Base-by-base conservation (phyloP, 192 early-diverging fungal genomes). In the Diversispora eburnea region DNA sequence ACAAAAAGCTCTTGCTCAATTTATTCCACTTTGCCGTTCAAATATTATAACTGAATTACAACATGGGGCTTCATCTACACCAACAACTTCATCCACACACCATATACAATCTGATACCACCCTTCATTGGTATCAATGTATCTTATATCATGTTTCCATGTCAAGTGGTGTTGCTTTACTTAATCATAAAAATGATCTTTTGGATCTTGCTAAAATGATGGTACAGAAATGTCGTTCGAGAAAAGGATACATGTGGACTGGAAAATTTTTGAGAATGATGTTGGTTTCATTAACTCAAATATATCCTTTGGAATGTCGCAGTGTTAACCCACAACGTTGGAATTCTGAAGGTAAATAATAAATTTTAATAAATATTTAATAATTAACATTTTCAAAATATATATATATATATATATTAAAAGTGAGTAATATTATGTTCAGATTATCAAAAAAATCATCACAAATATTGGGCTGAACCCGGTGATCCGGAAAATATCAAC, bases 81-180 rank as follows among this genome's bases (percentile, higher is more conserved):
- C 84, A 13, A 81, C 85, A 0, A 73, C 81, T 51, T 73, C 81
- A 13, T 73, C 79, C 51, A 87, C 81, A 3, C 81, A 79, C 9
- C 75, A 74, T 46, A 76, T 75, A 47, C 81, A 76, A 76, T 86
- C 86, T 4, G 90, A 91, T 74, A 79, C 91, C 0, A 85, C 82
- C 8, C 76, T 94, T 39, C 93, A 95, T 75, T 95, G 93, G 88
- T 86, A 89, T 71, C 93, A 95, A 62, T 80, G 76, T 19, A 87
- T 93, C 46, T 62, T 94, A 9, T 85, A 83, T 61, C 84, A 83
- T 20, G 77, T 91, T 4, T 57, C 90, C 5, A 67, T 75, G 20
- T 72, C 78, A 15, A 65, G 82, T 42, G 90, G 89, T 42, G 45
- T 51, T 1, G 82, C 85, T 10, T 51, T 88, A 3, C 79, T 91